These are phyloP conservation scores for Phaseolus coccineus DNA, from an alignment of 331 rosid species.

Conservation along the genomic window DNA sequence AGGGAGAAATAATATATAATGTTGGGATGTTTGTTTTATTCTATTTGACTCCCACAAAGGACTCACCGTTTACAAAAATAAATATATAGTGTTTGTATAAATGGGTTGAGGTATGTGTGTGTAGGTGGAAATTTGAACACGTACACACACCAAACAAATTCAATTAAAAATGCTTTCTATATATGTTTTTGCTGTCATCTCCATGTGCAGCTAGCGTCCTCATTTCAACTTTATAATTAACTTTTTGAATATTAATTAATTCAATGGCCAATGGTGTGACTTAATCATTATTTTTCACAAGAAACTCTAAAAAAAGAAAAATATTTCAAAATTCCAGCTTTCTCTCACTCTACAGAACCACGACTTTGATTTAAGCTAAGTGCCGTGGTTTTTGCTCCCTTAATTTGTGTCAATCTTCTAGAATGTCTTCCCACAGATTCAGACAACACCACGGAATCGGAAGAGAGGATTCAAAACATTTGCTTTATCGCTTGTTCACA, in stretches of 20 bases:
- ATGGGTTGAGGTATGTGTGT: slow-evolving; percentile 23
- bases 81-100: slow-evolving; percentile 8
- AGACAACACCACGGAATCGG: neutral
- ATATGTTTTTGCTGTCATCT: slow-evolving; percentile 42
- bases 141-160: neutral
- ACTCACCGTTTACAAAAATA: neutral
- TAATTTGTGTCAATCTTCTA: slow-evolving; percentile 38
- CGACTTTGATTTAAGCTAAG: slow-evolving; percentile 16
- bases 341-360: too few relatives aligned
- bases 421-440: slow-evolving; percentile 27
- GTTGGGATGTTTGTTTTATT: slow-evolving; percentile 7
- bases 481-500: too few relatives aligned
- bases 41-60: neutral
- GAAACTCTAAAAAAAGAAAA: neutral
- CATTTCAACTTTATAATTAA: slow-evolving; percentile 12
- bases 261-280: slow-evolving; percentile 30
- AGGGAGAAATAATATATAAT: neutral
- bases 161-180: slow-evolving; percentile 17
- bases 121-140: slow-evolving; percentile 36
- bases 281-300: slow-evolving; percentile 20
- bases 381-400: neutral
- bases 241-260: slow-evolving; percentile 24
- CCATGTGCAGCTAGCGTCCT: slow-evolving; percentile 55
- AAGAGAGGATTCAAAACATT: neutral
- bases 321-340: slow-evolving; percentile 19